These are phyloP conservation scores for Ogataea allantospora DNA, from an alignment of 805 yeast genomes.

Conservation along the genomic window DNA sequence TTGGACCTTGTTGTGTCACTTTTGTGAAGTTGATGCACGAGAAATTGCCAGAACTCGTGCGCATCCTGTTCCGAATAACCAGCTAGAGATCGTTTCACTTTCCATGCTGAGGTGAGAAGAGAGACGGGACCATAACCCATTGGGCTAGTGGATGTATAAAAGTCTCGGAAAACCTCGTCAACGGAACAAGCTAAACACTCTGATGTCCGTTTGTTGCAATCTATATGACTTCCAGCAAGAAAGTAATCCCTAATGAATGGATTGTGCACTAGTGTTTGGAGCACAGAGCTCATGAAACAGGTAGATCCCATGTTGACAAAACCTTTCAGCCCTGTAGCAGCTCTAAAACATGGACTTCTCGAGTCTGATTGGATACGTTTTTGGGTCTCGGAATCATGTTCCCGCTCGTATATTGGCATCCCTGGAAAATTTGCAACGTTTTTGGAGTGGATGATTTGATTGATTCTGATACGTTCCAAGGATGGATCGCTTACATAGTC, in stretches of 20 bases:
- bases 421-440: conserved; percentile 29
- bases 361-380: conserved; percentile 34
- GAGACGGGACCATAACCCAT: conserved; percentile 81
- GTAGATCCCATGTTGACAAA: conserved; percentile 95
- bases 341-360: conserved; percentile 46
- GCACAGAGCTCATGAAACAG: conserved; percentile 91
- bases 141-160: conserved; percentile 60
- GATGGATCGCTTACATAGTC: conserved; percentile 64
- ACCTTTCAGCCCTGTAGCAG: conserved; percentile 81
- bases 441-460: conserved; percentile 24
- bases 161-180: conserved; percentile 72
- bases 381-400: conserved; percentile 25
- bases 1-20: conserved; percentile 34
- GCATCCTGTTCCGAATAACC: conserved; percentile 99
- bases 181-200: conserved; percentile 83
- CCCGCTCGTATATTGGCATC: conserved; percentile 30
- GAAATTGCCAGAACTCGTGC: conserved; percentile 94
- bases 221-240: conserved; percentile 68
- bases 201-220: conserved; percentile 42
- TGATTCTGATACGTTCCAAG: conserved; percentile 50
- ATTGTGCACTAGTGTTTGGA: conserved; percentile 87
- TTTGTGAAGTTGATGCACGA: conserved; percentile 79
- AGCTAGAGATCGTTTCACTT: conserved; percentile 76
- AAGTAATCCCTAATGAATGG: conserved; percentile 81
- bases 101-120: conserved; percentile 83